Evolutionary conservation across 495 filamentous ascomycete genomes (phyloP).

Genomic region (Aspergillus sclerotiicarbonarius): DNA sequence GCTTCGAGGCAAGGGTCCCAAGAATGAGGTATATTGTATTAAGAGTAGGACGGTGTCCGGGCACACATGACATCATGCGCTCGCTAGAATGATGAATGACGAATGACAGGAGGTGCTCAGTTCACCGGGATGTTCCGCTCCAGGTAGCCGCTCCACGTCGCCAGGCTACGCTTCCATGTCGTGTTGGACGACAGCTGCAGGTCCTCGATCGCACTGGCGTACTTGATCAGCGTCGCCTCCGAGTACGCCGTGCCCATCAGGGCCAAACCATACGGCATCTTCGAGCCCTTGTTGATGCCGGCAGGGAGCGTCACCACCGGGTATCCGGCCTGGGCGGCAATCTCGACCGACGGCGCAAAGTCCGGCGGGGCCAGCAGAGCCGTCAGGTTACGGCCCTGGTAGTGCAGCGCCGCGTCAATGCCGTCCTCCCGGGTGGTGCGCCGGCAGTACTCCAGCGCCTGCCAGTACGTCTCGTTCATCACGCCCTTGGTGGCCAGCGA

Average conservation of each 20-base stretch:
- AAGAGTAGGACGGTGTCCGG: neutral
- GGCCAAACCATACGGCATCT: conserved; percentile 69
- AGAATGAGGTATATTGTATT: neutral
- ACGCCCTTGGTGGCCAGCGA: conserved; percentile 57
- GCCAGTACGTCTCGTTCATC: conserved; percentile 63
- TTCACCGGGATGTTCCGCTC: conserved; percentile 49
- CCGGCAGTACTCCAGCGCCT: conserved; percentile 61
- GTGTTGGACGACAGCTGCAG: conserved; percentile 42
- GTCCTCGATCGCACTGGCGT: conserved; percentile 69
- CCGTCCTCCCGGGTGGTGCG: conserved; percentile 58
- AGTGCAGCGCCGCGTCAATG: conserved; percentile 62
- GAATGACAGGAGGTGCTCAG: neutral
- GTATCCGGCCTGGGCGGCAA: conserved; percentile 61
- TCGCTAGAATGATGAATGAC: too few species aligned
- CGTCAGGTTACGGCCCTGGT: conserved; percentile 48
- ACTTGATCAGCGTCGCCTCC: conserved; percentile 60
- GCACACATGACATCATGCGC: neutral
- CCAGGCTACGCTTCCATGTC: conserved; percentile 42
- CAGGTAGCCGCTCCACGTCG: conserved; percentile 53
- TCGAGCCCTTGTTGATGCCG: conserved; percentile 48
- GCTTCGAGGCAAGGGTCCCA: too few species aligned
- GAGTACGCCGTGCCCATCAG: conserved; percentile 65
- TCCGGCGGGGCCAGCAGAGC: conserved; percentile 66
- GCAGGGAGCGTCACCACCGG: conserved; percentile 69
- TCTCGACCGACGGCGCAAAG: conserved; percentile 59